phyloP scores from a whole-genome alignment of 352 stramenopile species.

The Globisporangium mamillatum region DNA sequence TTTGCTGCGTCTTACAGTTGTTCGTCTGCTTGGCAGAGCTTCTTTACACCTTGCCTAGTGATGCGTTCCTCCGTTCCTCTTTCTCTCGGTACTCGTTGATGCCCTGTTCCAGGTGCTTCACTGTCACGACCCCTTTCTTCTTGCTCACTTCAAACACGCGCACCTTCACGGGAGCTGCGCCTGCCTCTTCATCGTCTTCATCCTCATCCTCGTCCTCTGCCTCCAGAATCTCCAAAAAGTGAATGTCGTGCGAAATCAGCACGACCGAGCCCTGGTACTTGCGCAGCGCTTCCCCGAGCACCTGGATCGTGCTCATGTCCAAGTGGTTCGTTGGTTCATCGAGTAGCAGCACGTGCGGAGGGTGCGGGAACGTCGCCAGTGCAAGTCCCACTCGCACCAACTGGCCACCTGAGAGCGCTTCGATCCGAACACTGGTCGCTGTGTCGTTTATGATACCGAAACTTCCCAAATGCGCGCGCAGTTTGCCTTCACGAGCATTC shows the following conservation, averaged over 20 bases:
- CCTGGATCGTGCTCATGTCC: constrained; percentile 89
- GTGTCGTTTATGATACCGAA: constrained; percentile 42
- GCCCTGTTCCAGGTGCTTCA: constrained; percentile 26
- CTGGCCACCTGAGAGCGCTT: constrained; percentile 46
- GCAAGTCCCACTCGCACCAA: constrained; percentile 51
- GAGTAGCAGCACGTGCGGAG: constrained; percentile 89
- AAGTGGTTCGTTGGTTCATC: constrained; percentile 93
- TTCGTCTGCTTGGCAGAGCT: neutral
- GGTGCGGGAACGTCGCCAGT: constrained; percentile 68
- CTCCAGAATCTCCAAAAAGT: constrained; percentile 51
- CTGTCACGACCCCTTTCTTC: constrained; percentile 39
- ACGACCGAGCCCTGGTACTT: constrained; percentile 55
- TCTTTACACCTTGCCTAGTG: constrained; percentile 34
- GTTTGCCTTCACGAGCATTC: constrained; percentile 31
- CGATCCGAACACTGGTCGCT: constrained; percentile 31
- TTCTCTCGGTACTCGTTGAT: constrained; percentile 42
- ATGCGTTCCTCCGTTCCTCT: constrained; percentile 43
- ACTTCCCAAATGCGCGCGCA: constrained; percentile 43
- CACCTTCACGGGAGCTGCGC: constrained; percentile 16
- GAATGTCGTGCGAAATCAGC: constrained; percentile 65
- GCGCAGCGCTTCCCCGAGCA: constrained; percentile 54
- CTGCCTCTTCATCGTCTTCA: constrained; percentile 9
- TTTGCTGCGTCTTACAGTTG: too few species aligned
- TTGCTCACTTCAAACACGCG: constrained; percentile 52
- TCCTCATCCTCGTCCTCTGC: constrained; percentile 13